Percentiles rank a stretch among this genome's conserved stretches.
Evolutionary conservation across 1,284 basidiomycete genomes (phyloP).

Genomic region (Moesziomyces parantarcticus): DNA sequence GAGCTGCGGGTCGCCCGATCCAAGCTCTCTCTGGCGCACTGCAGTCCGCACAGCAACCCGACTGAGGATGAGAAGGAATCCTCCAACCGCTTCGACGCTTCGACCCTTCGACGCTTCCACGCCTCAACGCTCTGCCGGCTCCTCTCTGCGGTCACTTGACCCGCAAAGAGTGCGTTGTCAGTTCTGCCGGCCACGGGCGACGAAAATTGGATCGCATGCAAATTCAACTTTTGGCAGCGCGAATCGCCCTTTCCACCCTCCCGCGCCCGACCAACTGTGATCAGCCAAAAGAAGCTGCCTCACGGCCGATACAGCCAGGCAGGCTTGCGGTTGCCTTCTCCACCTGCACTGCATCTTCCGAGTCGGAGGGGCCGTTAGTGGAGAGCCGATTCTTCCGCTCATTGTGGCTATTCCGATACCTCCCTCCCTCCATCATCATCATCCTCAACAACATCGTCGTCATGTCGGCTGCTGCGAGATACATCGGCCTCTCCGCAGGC

Average conservation of each 20-base stretch:
- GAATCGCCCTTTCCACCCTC: too few species aligned
- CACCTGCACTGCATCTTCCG: neutral
- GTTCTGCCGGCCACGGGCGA: too few species aligned
- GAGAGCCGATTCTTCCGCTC: neutral
- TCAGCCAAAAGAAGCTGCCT: neutral
- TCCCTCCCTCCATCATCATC: neutral
- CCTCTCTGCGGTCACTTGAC: neutral
- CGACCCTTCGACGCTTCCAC: too few species aligned
- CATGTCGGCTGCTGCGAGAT: constrained; percentile 33
- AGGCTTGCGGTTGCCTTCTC: neutral
- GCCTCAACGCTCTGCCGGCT: too few species aligned
- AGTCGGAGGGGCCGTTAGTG: neutral
- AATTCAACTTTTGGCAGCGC: neutral
- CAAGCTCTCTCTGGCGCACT: neutral
- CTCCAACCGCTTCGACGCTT: too few species aligned
- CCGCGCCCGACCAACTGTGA: neutral
- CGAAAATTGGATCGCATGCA: neutral
- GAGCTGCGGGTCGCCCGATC: neutral
- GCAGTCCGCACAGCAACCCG: too few species aligned
- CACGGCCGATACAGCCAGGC: constrained; percentile 5
- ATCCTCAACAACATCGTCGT: neutral
- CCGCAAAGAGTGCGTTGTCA: neutral
- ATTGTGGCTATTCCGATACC: neutral
- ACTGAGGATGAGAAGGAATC: neutral
- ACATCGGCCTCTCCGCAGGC: constrained; percentile 14